Conservation (phyloP, 2,329 filamentous ascomycete species). For the Knufia petricola region DNA sequence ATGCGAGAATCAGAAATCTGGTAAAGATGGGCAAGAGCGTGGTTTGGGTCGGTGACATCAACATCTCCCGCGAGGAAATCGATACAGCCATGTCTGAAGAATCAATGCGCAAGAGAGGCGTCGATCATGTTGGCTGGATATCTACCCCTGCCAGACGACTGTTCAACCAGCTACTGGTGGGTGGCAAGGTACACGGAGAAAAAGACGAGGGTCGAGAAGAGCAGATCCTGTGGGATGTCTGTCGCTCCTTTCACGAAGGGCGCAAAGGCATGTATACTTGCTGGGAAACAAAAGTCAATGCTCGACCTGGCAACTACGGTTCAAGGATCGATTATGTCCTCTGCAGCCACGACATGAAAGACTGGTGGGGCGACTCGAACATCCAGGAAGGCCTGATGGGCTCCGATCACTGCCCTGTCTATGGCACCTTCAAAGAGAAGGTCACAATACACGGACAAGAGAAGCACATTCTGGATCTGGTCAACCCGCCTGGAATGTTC, state of each 20-base stretch:
- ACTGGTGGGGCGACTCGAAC: slow-evolving; percentile 70
- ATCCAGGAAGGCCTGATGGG: slow-evolving; percentile 92
- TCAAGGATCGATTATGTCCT: slow-evolving; percentile 89
- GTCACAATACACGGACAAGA: slow-evolving; percentile 45
- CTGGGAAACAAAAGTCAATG: slow-evolving; percentile 91
- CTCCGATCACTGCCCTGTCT: slow-evolving; percentile 94
- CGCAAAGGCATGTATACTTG: slow-evolving; percentile 90
- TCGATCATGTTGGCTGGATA: slow-evolving; percentile 63
- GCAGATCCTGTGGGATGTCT: slow-evolving; percentile 73
- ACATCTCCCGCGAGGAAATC: slow-evolving; percentile 59
- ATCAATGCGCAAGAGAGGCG: slow-evolving; percentile 57
- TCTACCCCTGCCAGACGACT: slow-evolving; percentile 62
- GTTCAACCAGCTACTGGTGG: slow-evolving; percentile 76
- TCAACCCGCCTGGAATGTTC: slow-evolving; percentile 71
- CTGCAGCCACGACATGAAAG: slow-evolving; percentile 66
- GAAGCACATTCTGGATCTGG: slow-evolving; percentile 55
- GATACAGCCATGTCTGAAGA: slow-evolving; percentile 71
- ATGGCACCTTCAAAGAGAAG: slow-evolving; percentile 58
- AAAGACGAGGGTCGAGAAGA: slow-evolving; percentile 60
- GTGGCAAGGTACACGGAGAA: slow-evolving; percentile 56
- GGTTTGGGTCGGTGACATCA: slow-evolving; percentile 78
- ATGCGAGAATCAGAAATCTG: slow-evolving; percentile 77
- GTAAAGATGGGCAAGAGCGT: slow-evolving; percentile 72
- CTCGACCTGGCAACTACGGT: slow-evolving; percentile 89
- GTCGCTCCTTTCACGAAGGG: slow-evolving; percentile 68